Conservation (phyloP, 2,329 filamentous ascomycete genomes). For the Diaporthe australafricana region DNA sequence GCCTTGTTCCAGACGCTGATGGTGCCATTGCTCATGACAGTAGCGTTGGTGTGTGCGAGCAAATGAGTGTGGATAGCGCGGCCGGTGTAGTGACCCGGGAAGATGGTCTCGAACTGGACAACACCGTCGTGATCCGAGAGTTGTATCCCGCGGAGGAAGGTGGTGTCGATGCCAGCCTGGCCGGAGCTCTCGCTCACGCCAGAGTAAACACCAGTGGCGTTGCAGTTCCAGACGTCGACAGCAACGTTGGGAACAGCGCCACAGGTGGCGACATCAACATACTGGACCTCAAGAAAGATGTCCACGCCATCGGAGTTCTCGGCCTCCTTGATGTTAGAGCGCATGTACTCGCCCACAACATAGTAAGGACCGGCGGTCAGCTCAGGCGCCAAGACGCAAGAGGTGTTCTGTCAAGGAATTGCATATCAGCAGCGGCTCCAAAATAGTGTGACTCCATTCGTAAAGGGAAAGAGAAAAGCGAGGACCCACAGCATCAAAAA, state of each 20-base stretch:
- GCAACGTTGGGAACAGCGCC: slow-evolving; percentile 54
- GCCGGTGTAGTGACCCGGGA: slow-evolving; percentile 37
- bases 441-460: neutral
- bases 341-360: slow-evolving; percentile 58
- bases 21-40: slow-evolving; percentile 46
- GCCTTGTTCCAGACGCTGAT: slow-evolving; percentile 42
- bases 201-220: slow-evolving; percentile 54
- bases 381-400: slow-evolving; percentile 50
- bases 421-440: neutral
- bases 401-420: slow-evolving; percentile 46
- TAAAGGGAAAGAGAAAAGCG: neutral
- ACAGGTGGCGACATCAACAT: slow-evolving; percentile 54
- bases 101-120: slow-evolving; percentile 36
- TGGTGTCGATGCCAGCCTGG: slow-evolving; percentile 32
- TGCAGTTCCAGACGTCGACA: slow-evolving; percentile 59
- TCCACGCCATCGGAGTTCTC: slow-evolving; percentile 53
- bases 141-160: slow-evolving; percentile 37
- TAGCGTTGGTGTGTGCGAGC: slow-evolving; percentile 45
- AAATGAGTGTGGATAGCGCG: slow-evolving; percentile 37
- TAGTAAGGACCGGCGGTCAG: slow-evolving; percentile 50
- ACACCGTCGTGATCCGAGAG: slow-evolving; percentile 37
- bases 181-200: slow-evolving; percentile 46
- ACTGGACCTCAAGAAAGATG: slow-evolving; percentile 51
- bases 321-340: slow-evolving; percentile 56
- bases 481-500: slow-evolving; percentile 45